Percentiles rank a stretch among this genome's conserved stretches.
Conservation (phyloP, 768 basidiomycete species). For the Boletus fagicola region DNA sequence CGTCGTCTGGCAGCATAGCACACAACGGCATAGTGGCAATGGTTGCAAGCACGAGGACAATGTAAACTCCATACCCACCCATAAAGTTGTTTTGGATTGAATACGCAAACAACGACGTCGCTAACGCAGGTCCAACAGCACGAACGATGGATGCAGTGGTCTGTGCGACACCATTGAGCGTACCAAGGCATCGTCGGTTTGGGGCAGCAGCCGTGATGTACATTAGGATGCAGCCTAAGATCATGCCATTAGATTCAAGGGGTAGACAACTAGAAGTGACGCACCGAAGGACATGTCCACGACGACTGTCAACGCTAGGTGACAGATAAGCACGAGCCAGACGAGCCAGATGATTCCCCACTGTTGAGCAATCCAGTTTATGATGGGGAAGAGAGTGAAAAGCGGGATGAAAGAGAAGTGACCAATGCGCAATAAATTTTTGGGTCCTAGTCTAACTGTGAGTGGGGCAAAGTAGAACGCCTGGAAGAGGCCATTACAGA, state of each 20-base stretch:
- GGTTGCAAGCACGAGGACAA: constrained; percentile 19
- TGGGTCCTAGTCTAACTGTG: constrained; percentile 30
- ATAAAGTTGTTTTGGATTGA: constrained; percentile 35
- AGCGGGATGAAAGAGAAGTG: constrained; percentile 29
- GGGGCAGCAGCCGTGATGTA: constrained; percentile 66
- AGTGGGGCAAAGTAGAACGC: constrained; percentile 34
- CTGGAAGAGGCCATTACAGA: constrained; percentile 34
- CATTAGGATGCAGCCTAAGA: constrained; percentile 64
- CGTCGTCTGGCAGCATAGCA: constrained; percentile 22
- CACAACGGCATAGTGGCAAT: constrained; percentile 20
- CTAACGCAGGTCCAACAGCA: constrained; percentile 34
- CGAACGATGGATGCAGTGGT: constrained; percentile 31
- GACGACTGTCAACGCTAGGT: constrained; percentile 22
- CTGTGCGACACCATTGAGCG: constrained; percentile 55
- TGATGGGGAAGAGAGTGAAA: constrained; percentile 33
- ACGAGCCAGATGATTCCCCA: constrained; percentile 23
- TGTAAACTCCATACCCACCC: constrained; percentile 38
- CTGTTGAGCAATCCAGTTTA: constrained; percentile 27
- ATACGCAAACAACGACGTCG: constrained; percentile 38
- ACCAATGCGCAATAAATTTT: constrained; percentile 30
- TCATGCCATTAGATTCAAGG: constrained; percentile 2
- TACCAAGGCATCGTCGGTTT: constrained; percentile 63
- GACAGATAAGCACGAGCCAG: constrained; percentile 30
- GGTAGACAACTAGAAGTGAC: constrained; percentile 4
- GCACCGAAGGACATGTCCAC: constrained; percentile 36